Base-by-base conservation (phyloP, 1,139 yeast genomes). In the Candida pseudocylindracea region DNA sequence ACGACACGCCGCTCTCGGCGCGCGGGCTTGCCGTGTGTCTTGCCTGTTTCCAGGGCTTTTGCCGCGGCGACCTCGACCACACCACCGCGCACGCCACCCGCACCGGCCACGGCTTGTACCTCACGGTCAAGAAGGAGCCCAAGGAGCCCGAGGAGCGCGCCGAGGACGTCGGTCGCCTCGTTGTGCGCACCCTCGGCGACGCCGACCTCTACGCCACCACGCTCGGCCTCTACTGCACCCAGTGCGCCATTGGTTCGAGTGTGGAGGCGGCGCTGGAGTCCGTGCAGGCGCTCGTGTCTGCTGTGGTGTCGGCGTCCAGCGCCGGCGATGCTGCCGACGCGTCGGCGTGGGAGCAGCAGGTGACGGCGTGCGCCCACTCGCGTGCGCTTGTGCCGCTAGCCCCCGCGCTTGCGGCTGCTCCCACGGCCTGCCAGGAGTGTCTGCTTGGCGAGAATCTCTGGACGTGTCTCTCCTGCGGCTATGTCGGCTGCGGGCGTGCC, bases 321-420 rank as follows among this genome's bases (percentile, higher is more conserved):
- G 63, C 72, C 9, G 59, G 65, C 15, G 60, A 67, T 34, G 63
- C 67, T 29, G 73, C 79, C 41, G 93, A 83, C 44, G 68, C 83
- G 35, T 69, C 72, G 43, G 74, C 93, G 3, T 88, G 99, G 99
- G 91, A 81, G 45, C 76, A 78, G 41, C 93, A 85, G 40, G 67
- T 85, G 28, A 49, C 60, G 10, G 71, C 93, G 0, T 88, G 98
- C 49, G 65, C 59, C 30, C 98, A 88, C 49, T 68, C 85, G 0
- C 48, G 60, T 30, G 60, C 57, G 11, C 54, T 79, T 31, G 45
- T 53, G 31, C 76, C 67, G 37, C 35, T 45, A 8, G 27, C 31
- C 0, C 30, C 13, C 12, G 43, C 48, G 2, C 37, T 15, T 4
- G 20, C 20, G 6, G 6, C 20, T 4, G 20, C 20, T 6, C 20